These are phyloP conservation scores for Penicillium turbatum DNA, from an alignment of 495 filamentous ascomycete species.

Conservation along the genomic window DNA sequence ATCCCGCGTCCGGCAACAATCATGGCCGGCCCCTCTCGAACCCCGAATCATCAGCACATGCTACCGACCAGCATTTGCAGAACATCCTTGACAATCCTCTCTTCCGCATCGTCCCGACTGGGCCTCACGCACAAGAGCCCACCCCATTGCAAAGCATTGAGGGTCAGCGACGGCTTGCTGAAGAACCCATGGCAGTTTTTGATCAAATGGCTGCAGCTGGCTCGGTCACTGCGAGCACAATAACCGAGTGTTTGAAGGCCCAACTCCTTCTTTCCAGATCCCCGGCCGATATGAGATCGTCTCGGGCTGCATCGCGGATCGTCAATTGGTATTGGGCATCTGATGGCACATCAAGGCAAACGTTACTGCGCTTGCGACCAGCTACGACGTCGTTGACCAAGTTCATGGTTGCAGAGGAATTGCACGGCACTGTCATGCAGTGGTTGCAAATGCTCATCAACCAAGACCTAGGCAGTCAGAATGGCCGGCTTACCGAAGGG, in stretches of 20 bases:
- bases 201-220: constrained; percentile 41
- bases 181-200: constrained; percentile 39
- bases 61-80: constrained; percentile 32
- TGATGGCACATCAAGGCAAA: constrained; percentile 22
- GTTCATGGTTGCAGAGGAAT: constrained; percentile 40
- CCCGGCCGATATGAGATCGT: constrained; percentile 28
- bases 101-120: constrained; percentile 36
- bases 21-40: constrained; percentile 28
- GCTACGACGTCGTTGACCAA: constrained; percentile 24
- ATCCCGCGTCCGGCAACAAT: constrained; percentile 39
- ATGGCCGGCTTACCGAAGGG: constrained; percentile 23
- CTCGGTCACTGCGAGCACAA: constrained; percentile 18
- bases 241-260: constrained; percentile 30
- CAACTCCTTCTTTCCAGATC: constrained; percentile 31
- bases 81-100: constrained; percentile 70
- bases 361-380: constrained; percentile 25
- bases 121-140: constrained; percentile 10
- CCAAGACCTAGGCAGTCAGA: constrained; percentile 26
- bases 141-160: constrained; percentile 7
- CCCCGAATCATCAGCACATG: constrained; percentile 49
- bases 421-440: constrained; percentile 29
- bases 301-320: constrained; percentile 32
- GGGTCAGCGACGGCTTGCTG: constrained; percentile 18
- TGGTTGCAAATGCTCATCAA: constrained; percentile 35
- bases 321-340: constrained; percentile 43